phyloP scores from a whole-genome alignment of 805 yeast genomes.

The Metschnikowia anglica region DNA sequence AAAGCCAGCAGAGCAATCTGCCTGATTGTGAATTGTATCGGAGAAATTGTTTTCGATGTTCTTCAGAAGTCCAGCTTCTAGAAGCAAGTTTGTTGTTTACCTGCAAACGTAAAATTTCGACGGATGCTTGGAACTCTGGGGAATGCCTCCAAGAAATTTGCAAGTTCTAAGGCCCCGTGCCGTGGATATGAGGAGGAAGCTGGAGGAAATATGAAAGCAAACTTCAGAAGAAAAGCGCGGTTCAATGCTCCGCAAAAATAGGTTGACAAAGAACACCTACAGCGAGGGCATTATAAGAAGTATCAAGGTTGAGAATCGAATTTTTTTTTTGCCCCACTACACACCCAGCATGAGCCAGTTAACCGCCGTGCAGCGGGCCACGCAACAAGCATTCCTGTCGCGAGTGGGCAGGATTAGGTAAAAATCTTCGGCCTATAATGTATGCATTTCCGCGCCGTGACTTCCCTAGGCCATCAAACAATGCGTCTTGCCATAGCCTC shows the following conservation, averaged over 20 bases:
- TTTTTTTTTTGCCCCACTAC: constrained; percentile 7
- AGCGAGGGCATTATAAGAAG: constrained; percentile 3
- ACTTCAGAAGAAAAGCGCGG: constrained; percentile 1
- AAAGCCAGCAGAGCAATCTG: too few species aligned
- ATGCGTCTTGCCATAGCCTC: constrained; percentile 4
- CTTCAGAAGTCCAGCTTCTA: constrained; percentile 6
- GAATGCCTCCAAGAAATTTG: neutral
- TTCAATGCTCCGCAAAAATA: constrained; percentile 2
- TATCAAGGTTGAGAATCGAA: neutral
- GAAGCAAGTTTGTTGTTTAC: neutral
- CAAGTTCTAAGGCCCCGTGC: neutral
- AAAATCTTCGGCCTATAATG: constrained; percentile 1
- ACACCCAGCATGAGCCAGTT: constrained; percentile 2
- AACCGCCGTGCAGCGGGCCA: constrained; percentile 3
- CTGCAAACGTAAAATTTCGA: neutral
- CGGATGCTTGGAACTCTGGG: neutral
- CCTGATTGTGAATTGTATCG: neutral
- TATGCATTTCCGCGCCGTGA: constrained; percentile 1
- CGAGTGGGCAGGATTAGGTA: constrained; percentile 8
- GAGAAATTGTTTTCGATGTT: neutral
- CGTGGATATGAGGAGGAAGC: neutral
- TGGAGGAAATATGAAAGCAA: too few species aligned
- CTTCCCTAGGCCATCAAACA: neutral
- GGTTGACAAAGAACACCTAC: neutral
- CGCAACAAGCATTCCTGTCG: constrained; percentile 5